A percentile compares a stretch with the other conserved stretches of the same genome.
Evolutionary conservation across 805 yeast genomes (phyloP).

Genomic region (Starmerella potacharoeniae): DNA sequence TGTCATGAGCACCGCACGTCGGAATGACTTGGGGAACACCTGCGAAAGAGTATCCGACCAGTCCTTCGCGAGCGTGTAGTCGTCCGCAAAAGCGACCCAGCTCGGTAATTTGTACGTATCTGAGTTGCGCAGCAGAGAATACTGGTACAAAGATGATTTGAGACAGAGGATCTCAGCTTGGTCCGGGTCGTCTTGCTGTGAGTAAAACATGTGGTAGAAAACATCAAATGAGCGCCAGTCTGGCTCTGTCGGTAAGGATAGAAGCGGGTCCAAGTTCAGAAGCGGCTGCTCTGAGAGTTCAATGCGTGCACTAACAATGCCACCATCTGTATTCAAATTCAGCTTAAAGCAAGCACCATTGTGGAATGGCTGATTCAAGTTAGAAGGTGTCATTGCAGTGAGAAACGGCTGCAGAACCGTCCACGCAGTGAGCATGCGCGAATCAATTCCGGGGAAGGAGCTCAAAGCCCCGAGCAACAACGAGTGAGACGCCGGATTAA

Average conservation of each 20-base stretch:
- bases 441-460: slow-evolving; percentile 29
- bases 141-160: slow-evolving; percentile 24
- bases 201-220: slow-evolving; percentile 30
- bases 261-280: slow-evolving; percentile 26
- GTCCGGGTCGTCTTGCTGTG: slow-evolving; percentile 21
- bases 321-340: slow-evolving; percentile 27
- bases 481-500: slow-evolving; percentile 26
- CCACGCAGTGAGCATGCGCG: slow-evolving; percentile 29
- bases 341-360: slow-evolving; percentile 28
- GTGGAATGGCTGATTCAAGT: slow-evolving; percentile 28
- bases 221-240: slow-evolving; percentile 30
- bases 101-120: slow-evolving; percentile 27
- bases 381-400: slow-evolving; percentile 30
- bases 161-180: slow-evolving; percentile 25
- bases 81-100: slow-evolving; percentile 31
- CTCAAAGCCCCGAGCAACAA: slow-evolving; percentile 26
- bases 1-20: slow-evolving; percentile 28
- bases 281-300: slow-evolving; percentile 26
- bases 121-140: slow-evolving; percentile 25
- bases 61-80: slow-evolving; percentile 32
- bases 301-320: slow-evolving; percentile 27
- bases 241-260: slow-evolving; percentile 21
- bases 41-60: slow-evolving; percentile 32
- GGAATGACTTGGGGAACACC: slow-evolving; percentile 29
- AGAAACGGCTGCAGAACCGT: slow-evolving; percentile 31